Conservation (phyloP, 2,329 filamentous ascomycete genomes). For the Whalleya microplaca region DNA sequence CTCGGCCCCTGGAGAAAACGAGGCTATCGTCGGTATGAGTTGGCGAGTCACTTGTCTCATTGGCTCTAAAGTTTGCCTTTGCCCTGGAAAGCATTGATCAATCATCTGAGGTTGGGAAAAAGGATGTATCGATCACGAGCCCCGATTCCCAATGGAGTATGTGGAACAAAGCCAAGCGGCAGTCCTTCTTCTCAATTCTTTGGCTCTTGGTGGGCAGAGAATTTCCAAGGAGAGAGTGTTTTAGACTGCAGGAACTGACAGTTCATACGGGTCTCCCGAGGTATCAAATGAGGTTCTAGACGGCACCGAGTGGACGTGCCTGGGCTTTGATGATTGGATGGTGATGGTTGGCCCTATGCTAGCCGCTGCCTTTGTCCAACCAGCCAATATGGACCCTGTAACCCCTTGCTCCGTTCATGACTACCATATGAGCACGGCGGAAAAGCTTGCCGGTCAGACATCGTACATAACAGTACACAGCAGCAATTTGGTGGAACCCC, state of each 20-base stretch:
- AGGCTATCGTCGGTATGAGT: constrained; percentile 36
- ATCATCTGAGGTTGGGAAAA: neutral
- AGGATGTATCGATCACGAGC: neutral
- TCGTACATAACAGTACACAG: neutral
- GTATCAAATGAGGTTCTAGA: constrained; percentile 9
- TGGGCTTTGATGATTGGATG: neutral
- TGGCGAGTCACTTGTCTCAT: constrained; percentile 29
- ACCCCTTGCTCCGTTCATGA: neutral
- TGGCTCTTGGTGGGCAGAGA: constrained; percentile 4
- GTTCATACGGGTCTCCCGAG: constrained; percentile 8
- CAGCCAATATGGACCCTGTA: neutral
- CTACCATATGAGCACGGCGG: neutral
- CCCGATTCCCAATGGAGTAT: neutral
- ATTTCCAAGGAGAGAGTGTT: constrained; percentile 7
- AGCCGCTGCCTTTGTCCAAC: neutral
- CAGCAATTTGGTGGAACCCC: neutral
- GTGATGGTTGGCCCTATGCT: neutral
- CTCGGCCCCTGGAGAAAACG: constrained; percentile 2
- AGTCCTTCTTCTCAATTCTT: neutral
- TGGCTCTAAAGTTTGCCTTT: constrained; percentile 8
- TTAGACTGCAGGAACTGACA: constrained; percentile 20
- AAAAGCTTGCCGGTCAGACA: neutral
- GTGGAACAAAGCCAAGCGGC: neutral
- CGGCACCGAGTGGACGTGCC: constrained; percentile 2
- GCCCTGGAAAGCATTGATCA: neutral